phyloP scores from a whole-genome alignment of 257 asterid species.

The Anisodus acutangulus region DNA sequence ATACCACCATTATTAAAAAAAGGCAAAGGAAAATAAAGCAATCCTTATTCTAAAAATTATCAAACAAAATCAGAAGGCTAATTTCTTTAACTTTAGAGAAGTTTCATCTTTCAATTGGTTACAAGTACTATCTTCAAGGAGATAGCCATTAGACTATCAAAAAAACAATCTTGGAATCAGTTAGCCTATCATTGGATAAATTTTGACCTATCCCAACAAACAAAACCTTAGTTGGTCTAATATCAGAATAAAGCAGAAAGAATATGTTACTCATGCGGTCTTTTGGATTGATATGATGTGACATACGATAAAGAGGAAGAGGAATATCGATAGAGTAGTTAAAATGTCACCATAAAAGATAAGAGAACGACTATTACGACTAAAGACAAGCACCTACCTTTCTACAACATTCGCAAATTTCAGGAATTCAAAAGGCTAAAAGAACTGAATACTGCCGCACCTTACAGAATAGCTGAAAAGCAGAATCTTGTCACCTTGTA shows the following conservation, averaged over 20 bases:
- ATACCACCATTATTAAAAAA: background rate
- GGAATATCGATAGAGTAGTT: background rate
- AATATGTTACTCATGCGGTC: background rate
- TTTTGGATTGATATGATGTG: background rate
- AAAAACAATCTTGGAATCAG: background rate
- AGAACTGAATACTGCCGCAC: constrained; percentile 38
- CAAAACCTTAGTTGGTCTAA: background rate
- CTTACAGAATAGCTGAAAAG: constrained; percentile 97
- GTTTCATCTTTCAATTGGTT: constrained; percentile 7
- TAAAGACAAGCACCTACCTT: constrained; percentile 1
- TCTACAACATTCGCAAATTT: background rate
- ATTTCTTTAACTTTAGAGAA: background rate
- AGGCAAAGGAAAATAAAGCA: background rate
- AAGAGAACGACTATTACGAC: background rate
- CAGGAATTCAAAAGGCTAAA: background rate
- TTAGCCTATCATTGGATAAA: background rate
- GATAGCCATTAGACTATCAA: background rate
- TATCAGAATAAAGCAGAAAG: constrained; percentile 13
- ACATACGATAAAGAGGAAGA: background rate
- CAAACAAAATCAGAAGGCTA: background rate
- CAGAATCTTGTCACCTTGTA: constrained; percentile 85
- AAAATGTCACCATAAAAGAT: background rate
- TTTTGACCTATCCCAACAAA: background rate
- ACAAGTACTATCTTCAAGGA: background rate
- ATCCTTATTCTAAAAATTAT: background rate